Conservation (phyloP, 148 eudicot genomes). For the Rhododendron ferrugineum region DNA sequence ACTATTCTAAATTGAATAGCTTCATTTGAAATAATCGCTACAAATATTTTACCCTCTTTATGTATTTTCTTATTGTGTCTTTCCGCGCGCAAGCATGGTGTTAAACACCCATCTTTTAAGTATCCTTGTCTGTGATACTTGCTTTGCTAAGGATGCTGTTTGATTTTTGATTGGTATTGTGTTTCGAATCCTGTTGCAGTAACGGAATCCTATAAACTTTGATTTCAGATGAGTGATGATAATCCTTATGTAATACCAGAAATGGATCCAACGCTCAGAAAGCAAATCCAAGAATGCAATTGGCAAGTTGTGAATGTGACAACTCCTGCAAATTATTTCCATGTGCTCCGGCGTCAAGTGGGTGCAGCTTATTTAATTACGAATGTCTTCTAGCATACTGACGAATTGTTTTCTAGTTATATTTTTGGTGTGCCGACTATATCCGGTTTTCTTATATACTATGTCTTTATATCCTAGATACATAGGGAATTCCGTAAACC, state of each 20-base stretch:
- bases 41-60: neutral
- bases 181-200: neutral
- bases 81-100: neutral
- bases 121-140: neutral
- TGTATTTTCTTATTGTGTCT: neutral
- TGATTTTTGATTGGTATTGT: neutral
- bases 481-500: constrained; percentile 97
- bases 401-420: neutral
- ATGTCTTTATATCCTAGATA: constrained; percentile 37
- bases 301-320: constrained; percentile 99
- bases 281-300: constrained; percentile 90
- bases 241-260: constrained; percentile 81
- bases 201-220: neutral
- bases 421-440: neutral
- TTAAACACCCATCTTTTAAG: neutral
- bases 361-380: constrained; percentile 15
- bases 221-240: constrained; percentile 86
- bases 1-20: neutral
- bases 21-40: neutral
- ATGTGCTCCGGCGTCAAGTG: constrained; percentile 91
- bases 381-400: neutral
- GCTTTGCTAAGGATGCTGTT: neutral
- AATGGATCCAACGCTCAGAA: constrained; percentile 79
- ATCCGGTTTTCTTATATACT: constrained; percentile 9
- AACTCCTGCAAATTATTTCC: constrained; percentile 98